A percentile compares a stretch with the other conserved stretches of the same genome.
Conservation (phyloP, 2,329 filamentous ascomycete genomes). For the Gnomoniopsis sp. region DNA sequence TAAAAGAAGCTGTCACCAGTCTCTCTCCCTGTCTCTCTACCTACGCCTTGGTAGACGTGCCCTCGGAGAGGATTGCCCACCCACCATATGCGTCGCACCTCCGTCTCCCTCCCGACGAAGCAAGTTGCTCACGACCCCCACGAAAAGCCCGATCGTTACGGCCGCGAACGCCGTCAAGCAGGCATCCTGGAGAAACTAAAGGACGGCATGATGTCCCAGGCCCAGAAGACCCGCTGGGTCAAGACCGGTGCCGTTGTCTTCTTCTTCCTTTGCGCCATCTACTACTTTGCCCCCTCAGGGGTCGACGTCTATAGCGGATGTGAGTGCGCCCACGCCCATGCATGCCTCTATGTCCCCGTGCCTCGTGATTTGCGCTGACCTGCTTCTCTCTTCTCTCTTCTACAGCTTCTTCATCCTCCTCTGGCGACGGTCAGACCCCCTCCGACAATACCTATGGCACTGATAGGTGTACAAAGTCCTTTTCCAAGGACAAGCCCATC, state of each 20-base stretch:
- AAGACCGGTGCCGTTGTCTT: slow-evolving; percentile 63
- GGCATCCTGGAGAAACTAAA: slow-evolving; percentile 53
- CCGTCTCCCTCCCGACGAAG: slow-evolving; percentile 61
- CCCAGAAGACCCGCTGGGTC: slow-evolving; percentile 62
- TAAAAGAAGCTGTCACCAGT: no score
- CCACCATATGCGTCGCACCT: slow-evolving; percentile 59
- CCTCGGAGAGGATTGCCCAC: slow-evolving; percentile 10
- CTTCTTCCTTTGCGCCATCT: slow-evolving; percentile 58
- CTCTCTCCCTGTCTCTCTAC: slow-evolving; percentile 13
- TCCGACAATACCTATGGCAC: slow-evolving; percentile 63
- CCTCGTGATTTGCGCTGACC: background rate
- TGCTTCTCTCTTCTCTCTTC: background rate
- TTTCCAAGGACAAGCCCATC: slow-evolving; percentile 84
- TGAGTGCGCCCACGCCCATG: slow-evolving; percentile 24
- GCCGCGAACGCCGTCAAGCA: slow-evolving; percentile 40
- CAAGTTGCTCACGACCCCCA: slow-evolving; percentile 54
- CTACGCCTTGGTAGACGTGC: slow-evolving; percentile 21
- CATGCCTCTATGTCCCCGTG: background rate
- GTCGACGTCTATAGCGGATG: slow-evolving; percentile 51
- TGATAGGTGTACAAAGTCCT: slow-evolving; percentile 76
- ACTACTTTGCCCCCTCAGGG: slow-evolving; percentile 59
- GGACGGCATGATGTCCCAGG: slow-evolving; percentile 58
- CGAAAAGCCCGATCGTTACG: slow-evolving; percentile 64
- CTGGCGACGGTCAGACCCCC: slow-evolving; percentile 47
- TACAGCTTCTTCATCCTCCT: slow-evolving; percentile 10